Evolutionary conservation across 2,329 filamentous ascomycete genomes (phyloP).

Genomic region (Botrytis sinoallii): DNA sequence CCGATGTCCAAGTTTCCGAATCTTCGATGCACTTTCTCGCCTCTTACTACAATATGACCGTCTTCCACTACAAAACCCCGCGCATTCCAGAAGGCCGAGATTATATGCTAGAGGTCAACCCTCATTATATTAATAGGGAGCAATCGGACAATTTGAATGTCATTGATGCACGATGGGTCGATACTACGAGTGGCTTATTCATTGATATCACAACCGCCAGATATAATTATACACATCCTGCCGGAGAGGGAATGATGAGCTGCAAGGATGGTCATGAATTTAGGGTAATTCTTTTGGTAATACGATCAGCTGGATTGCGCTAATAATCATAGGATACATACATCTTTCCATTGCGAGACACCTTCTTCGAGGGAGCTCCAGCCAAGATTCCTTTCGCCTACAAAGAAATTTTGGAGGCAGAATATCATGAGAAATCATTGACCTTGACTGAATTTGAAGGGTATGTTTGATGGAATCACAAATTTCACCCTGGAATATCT

Average conservation of each 20-base stretch:
- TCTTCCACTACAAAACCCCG: constrained; percentile 37
- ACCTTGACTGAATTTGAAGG: constrained; percentile 50
- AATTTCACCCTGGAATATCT: neutral
- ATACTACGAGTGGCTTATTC: constrained; percentile 71
- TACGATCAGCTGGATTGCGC: neutral
- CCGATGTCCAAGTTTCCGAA: constrained; percentile 58
- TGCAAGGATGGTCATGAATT: constrained; percentile 53
- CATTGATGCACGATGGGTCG: constrained; percentile 83
- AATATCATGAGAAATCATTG: constrained; percentile 55
- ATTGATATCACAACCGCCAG: constrained; percentile 79
- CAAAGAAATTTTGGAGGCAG: constrained; percentile 54
- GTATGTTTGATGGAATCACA: constrained; percentile 41
- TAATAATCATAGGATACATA: constrained; percentile 48
- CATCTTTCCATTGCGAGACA: constrained; percentile 67
- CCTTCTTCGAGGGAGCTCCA: constrained; percentile 62
- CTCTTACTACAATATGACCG: constrained; percentile 46
- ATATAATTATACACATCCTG: constrained; percentile 40
- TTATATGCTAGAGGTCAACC: constrained; percentile 77
- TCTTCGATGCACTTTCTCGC: constrained; percentile 53
- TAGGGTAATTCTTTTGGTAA: constrained; percentile 38
- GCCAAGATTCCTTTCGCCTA: constrained; percentile 65
- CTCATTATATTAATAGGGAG: constrained; percentile 60
- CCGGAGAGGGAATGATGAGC: constrained; percentile 46
- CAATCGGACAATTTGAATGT: constrained; percentile 69
- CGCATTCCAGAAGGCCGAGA: constrained; percentile 42